These are phyloP conservation scores for Colletotrichum sp. DNA, from an alignment of 2,329 filamentous ascomycete species.

Conservation along the genomic window DNA sequence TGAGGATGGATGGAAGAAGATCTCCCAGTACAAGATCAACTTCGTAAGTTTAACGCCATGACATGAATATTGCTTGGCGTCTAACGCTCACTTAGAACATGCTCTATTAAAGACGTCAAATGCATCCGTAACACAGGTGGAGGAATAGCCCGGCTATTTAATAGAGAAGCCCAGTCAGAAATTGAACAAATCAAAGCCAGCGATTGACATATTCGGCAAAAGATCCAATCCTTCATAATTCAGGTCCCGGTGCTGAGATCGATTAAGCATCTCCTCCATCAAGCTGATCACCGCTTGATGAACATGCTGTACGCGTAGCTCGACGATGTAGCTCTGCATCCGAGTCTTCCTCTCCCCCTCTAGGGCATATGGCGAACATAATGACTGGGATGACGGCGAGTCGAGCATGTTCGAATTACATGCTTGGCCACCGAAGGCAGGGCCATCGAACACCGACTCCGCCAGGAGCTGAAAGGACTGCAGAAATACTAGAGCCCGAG, in stretches of 20 bases:
- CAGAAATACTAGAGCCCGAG: neutral
- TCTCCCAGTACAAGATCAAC: neutral
- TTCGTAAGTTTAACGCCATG: neutral
- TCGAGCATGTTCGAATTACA: neutral
- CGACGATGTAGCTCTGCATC: neutral
- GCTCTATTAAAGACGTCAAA: neutral
- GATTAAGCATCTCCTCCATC: neutral
- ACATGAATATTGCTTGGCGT: neutral
- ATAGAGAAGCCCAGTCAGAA: accelerated
- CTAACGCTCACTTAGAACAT: neutral
- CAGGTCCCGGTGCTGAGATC: neutral
- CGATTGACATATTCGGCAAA: neutral
- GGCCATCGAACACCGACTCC: neutral
- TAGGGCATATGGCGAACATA: neutral
- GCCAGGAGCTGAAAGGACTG: neutral
- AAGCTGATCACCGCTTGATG: neutral
- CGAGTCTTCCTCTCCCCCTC: neutral
- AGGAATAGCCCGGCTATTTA: no score
- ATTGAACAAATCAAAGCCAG: neutral
- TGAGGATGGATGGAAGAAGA: neutral
- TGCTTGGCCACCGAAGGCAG: neutral
- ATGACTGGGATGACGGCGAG: neutral
- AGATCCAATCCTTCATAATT: neutral
- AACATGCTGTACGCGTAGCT: neutral
- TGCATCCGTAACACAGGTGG: accelerated